Conservation (phyloP, 129 eudicot genomes). For the Pittosporum tobira region DNA sequence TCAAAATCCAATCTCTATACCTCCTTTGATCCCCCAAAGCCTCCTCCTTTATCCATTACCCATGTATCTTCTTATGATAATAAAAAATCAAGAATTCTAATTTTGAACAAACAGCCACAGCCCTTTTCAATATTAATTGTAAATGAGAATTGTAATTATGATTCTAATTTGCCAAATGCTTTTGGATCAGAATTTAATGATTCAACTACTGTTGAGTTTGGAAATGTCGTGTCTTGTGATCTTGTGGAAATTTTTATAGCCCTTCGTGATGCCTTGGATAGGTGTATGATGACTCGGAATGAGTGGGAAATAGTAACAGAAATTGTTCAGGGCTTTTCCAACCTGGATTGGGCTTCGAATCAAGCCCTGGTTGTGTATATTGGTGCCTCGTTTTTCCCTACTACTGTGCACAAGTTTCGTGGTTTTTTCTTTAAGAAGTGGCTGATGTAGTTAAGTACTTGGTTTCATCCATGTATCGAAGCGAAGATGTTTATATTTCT, state of each 20-base stretch:
- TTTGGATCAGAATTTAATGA: constrained; percentile 12
- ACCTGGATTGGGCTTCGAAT: constrained; percentile 76
- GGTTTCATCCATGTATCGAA: constrained; percentile 45
- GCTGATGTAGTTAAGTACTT: constrained; percentile 39
- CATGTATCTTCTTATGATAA: too few relatives aligned
- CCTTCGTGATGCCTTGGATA: constrained; percentile 28
- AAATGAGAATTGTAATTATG: constrained; percentile 10
- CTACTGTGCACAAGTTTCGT: constrained; percentile 47
- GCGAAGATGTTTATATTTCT: constrained; percentile 77
- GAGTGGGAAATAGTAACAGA: constrained; percentile 43
- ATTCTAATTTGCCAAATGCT: constrained; percentile 4
- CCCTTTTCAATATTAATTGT: constrained; percentile 26
- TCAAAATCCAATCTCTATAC: background rate
- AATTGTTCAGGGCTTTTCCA: constrained; percentile 38
- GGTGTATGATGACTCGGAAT: constrained; percentile 13
- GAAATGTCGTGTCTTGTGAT: constrained; percentile 38
- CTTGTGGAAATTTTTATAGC: constrained; percentile 56
- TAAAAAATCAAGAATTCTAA: background rate
- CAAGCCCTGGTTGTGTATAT: constrained; percentile 88
- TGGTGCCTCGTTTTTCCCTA: constrained; percentile 63
- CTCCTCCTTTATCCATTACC: background rate
- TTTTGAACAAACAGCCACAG: background rate
- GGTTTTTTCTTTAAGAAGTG: constrained; percentile 41
- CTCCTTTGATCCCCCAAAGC: background rate
- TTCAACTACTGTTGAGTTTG: constrained; percentile 13